These are phyloP conservation scores for Setomelanomma holmii DNA, from an alignment of 2,329 filamentous ascomycete species.

Conservation along the genomic window DNA sequence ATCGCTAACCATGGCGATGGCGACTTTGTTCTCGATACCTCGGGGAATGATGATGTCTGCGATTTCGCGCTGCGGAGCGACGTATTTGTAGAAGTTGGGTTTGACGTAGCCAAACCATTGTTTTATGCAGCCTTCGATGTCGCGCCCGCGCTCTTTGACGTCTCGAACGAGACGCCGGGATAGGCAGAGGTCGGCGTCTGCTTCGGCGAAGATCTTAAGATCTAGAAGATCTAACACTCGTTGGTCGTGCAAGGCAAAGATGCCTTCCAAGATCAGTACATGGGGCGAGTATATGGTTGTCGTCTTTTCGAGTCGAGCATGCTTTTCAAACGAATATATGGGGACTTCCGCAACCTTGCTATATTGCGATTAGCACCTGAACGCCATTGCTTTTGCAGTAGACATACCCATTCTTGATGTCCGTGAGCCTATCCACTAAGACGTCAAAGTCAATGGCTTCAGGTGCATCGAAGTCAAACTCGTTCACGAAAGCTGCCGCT, in stretches of 20 bases:
- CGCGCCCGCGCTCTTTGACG: conserved; percentile 85
- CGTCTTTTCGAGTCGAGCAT: conserved; percentile 78
- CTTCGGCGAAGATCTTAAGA: conserved; percentile 96
- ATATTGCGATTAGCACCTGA: conserved; percentile 20
- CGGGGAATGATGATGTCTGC: conserved; percentile 96
- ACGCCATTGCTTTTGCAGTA: conserved; percentile 26
- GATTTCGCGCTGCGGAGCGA: conserved; percentile 88
- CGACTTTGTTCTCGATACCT: conserved; percentile 92
- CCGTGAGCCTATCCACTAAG: conserved; percentile 77
- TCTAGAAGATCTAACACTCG: conserved; percentile 87
- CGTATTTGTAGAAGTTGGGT: conserved; percentile 93
- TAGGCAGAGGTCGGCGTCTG: conserved; percentile 91
- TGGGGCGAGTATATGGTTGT: conserved; percentile 95
- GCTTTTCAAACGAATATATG: conserved; percentile 92
- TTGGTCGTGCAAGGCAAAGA: conserved; percentile 90
- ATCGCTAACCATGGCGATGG: conserved; percentile 93
- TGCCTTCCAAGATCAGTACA: conserved; percentile 93
- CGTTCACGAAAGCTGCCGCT: conserved; percentile 81
- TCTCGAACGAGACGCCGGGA: conserved; percentile 76
- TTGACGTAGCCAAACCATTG: conserved; percentile 98
- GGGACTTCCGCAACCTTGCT: conserved; percentile 91
- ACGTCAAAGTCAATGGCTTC: conserved; percentile 94
- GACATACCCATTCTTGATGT: conserved; percentile 86
- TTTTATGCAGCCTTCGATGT: conserved; percentile 95
- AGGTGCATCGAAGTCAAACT: conserved; percentile 95